Percentiles rank a stretch among this genome's conserved stretches.
Evolutionary conservation across 169 alveolate genomes (phyloP).

Genomic region (Cryptosporidium felis): DNA sequence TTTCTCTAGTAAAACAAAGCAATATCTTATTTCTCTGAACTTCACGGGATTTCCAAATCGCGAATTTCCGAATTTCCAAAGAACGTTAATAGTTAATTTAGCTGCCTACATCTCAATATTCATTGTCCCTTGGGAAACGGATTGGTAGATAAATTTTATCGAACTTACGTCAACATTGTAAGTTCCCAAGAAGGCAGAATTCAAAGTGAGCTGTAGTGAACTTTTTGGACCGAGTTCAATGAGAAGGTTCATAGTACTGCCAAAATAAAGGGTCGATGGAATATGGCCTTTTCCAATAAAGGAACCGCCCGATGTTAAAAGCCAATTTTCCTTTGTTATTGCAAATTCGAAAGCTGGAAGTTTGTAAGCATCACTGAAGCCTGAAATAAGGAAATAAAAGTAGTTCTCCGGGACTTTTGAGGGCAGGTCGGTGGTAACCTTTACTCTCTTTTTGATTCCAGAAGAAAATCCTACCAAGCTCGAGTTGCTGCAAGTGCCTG

Average conservation of each 20-base stretch:
- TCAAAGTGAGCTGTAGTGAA: background rate
- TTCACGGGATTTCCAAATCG: background rate
- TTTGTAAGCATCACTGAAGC: slow-evolving; percentile 13
- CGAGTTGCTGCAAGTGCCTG: slow-evolving; percentile 23
- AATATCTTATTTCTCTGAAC: background rate
- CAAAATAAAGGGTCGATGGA: slow-evolving; percentile 10
- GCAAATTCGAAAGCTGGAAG: slow-evolving; percentile 46
- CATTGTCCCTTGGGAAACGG: slow-evolving; percentile 63
- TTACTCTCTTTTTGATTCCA: slow-evolving; percentile 1
- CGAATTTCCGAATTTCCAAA: background rate
- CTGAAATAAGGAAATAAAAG: slow-evolving; percentile 26
- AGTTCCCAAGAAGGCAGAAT: background rate
- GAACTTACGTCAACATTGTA: background rate
- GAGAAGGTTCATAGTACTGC: background rate
- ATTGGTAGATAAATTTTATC: slow-evolving; percentile 40
- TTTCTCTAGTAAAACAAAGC: slow-evolving; percentile 22
- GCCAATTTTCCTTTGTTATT: slow-evolving; percentile 1
- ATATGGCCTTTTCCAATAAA: slow-evolving; percentile 17
- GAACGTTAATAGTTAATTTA: background rate
- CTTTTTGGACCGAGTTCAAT: slow-evolving; percentile 1
- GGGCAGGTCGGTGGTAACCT: background rate
- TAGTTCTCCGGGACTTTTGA: slow-evolving; percentile 38
- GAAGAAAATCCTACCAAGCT: slow-evolving; percentile 6
- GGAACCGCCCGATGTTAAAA: slow-evolving; percentile 10
- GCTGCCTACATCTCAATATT: background rate